Evolutionary conservation across 2,329 filamentous ascomycete genomes (phyloP), one percentile per base, ranked within the genome.

Genomic region (Aspergillus cejpii): DNA sequence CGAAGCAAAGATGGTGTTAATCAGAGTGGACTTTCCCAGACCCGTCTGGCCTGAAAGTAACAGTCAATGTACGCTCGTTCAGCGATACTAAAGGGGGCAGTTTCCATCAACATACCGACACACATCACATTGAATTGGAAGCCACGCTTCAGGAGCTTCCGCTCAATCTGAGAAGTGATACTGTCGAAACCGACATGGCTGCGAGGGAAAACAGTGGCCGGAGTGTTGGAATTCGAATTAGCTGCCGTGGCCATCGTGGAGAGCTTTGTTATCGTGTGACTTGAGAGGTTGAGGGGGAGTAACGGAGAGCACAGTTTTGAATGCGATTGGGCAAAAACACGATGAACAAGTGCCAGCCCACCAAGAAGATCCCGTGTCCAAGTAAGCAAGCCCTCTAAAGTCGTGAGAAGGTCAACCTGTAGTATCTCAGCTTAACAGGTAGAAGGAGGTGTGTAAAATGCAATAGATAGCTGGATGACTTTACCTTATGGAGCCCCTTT

Each of bases 91-190:
- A 27, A 19, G 15, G 29, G 29, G 39, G 33, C 31, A 23, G 6
- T 10, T 24, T 24, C 12, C n/a, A 19, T 33, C 8, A 52, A 84
- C 91, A 70, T 79, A 97, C 92, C 92, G 70, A 97, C 92, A 71
- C 90, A 96, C 73, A 97, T 97, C 67, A 97, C 85, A 71, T 98
- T 98, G 83, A 98, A 98, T 74, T 98, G 92, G 74, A 98, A 98
- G 63, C 92, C 92, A 74, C 92, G 89, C 81, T 98, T 98, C 76
- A 98, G 73, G 68, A 97, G 85, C 85, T 98, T 98, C 77, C 87
- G 86, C 84, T 98, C 92, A 63, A 98, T 98, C 79, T 98, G 92
- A 59, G 85, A 89, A 62, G 92, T 98, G 79, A 98, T 98, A 78
- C 89, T 96, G 78, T 98, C 92, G 78, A 98, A 98, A 81, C 92